phyloP scores from a whole-genome alignment of 2,329 filamentous ascomycete species.

The Ophiocordyceps sinensis region DNA sequence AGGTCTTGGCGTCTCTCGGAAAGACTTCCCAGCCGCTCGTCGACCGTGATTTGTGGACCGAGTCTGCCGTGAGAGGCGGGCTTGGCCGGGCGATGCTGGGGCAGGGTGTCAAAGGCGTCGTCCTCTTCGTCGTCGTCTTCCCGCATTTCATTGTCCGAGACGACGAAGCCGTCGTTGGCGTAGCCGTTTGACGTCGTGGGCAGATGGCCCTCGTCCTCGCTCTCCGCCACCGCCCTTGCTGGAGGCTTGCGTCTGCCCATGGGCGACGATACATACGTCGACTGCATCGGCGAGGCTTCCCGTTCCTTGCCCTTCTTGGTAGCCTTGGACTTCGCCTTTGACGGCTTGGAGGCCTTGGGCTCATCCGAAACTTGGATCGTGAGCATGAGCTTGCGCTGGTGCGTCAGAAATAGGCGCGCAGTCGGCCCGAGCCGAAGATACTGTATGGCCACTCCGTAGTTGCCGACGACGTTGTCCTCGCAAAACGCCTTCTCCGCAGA shows the following conservation, averaged over 20 bases:
- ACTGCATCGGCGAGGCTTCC: constrained; percentile 25
- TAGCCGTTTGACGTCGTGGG: constrained; percentile 32
- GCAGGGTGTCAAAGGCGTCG: constrained; percentile 31
- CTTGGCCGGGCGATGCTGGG: constrained; percentile 21
- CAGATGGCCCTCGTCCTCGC: constrained; percentile 21
- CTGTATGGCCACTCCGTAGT: constrained; percentile 53
- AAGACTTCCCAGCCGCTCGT: constrained; percentile 38
- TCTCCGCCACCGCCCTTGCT: constrained; percentile 9
- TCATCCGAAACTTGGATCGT: constrained; percentile 23
- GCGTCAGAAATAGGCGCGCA: constrained; percentile 27
- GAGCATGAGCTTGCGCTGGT: constrained; percentile 30
- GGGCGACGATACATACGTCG: constrained; percentile 38
- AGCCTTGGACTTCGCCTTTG: constrained; percentile 15
- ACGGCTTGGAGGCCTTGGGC: constrained; percentile 13
- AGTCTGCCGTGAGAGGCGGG: constrained; percentile 13
- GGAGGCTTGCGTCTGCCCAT: constrained; percentile 20
- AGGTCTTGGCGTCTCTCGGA: constrained; percentile 46
- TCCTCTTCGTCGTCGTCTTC: constrained; percentile 22
- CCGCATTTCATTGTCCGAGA: constrained; percentile 22
- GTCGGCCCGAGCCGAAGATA: constrained; percentile 45
- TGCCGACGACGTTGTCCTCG: constrained; percentile 45
- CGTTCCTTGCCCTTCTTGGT: constrained; percentile 18
- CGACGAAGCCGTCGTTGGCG: constrained; percentile 32
- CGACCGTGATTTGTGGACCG: constrained; percentile 44
- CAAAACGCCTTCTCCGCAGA: constrained; percentile 57